A percentile compares a stretch with the other conserved stretches of the same genome.
These are phyloP conservation scores for Heterobasidion irregulare DNA, from an alignment of 1,284 basidiomycete species.

Conservation along the genomic window DNA sequence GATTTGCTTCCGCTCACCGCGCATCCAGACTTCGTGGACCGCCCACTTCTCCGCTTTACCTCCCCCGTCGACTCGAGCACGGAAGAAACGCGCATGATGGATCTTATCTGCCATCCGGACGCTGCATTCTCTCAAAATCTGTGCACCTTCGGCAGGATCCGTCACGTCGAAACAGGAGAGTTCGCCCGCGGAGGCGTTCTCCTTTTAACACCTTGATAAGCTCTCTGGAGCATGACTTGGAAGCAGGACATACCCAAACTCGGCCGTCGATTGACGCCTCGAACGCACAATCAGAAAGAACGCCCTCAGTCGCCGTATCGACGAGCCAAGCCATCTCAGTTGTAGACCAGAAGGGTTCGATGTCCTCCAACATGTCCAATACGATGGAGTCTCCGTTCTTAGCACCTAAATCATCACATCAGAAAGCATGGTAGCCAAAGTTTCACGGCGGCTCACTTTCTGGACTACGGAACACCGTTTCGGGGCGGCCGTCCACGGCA, in stretches of 20 bases:
- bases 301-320: conserved; percentile 26
- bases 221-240: background rate
- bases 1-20: conserved; percentile 13
- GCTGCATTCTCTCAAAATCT: conserved; percentile 25
- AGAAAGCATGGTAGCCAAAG: background rate
- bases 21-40: conserved; percentile 39
- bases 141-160: background rate
- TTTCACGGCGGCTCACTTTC: conserved; percentile 21
- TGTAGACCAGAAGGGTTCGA: conserved; percentile 15
- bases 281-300: conserved; percentile 26
- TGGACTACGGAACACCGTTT: conserved; percentile 43
- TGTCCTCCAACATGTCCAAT: conserved; percentile 30
- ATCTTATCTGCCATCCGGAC: conserved; percentile 13
- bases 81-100: conserved; percentile 25
- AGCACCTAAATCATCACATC: conserved; percentile 16
- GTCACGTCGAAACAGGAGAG: background rate
- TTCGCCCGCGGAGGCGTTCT: no score
- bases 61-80: conserved; percentile 23
- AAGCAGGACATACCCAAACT: conserved; percentile 31
- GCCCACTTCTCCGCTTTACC: conserved; percentile 28
- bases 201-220: no score
- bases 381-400: conserved; percentile 36
- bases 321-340: conserved; percentile 39
- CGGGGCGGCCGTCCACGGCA: conserved; percentile 43
- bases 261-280: conserved; percentile 30